Evolutionary conservation across 1,139 yeast species (phyloP).

Genomic region (Pichia sp.): DNA sequence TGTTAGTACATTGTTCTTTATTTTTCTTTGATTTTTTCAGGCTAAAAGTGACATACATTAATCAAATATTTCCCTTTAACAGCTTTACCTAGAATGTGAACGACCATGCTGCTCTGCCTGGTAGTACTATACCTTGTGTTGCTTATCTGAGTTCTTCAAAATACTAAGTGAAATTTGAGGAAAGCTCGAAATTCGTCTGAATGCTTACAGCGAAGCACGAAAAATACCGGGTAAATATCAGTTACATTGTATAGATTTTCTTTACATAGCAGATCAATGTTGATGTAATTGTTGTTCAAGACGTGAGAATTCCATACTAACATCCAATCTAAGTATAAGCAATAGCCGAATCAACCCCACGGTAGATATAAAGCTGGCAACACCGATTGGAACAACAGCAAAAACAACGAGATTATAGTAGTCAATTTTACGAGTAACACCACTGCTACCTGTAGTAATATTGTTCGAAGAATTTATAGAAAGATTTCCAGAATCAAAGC

Average conservation of each 20-base stretch:
- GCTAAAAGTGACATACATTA: slow-evolving; percentile 29
- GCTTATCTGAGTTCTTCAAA: neutral
- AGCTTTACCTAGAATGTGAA: slow-evolving; percentile 68
- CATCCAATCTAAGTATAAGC: slow-evolving; percentile 66
- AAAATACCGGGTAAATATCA: slow-evolving; percentile 6
- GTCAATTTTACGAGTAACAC: slow-evolving; percentile 51
- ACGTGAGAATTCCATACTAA: slow-evolving; percentile 33
- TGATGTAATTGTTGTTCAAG: slow-evolving; percentile 7
- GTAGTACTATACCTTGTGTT: no score
- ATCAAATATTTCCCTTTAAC: slow-evolving; percentile 45
- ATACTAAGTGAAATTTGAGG: no score
- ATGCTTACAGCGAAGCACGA: neutral
- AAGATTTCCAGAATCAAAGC: neutral
- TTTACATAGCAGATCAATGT: no score
- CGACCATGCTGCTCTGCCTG: no score
- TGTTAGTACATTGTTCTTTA: neutral
- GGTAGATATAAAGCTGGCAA: slow-evolving; percentile 92
- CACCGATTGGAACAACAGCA: slow-evolving; percentile 94
- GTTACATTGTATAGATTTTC: neutral
- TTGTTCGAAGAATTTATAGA: neutral
- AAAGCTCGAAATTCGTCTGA: no score
- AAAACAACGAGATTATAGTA: slow-evolving; percentile 83
- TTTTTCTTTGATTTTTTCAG: neutral
- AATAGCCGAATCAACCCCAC: slow-evolving; percentile 68
- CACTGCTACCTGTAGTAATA: slow-evolving; percentile 3